Conservation (phyloP, 192 early-diverging fungal species). For the Helicostylum pulchrum region DNA sequence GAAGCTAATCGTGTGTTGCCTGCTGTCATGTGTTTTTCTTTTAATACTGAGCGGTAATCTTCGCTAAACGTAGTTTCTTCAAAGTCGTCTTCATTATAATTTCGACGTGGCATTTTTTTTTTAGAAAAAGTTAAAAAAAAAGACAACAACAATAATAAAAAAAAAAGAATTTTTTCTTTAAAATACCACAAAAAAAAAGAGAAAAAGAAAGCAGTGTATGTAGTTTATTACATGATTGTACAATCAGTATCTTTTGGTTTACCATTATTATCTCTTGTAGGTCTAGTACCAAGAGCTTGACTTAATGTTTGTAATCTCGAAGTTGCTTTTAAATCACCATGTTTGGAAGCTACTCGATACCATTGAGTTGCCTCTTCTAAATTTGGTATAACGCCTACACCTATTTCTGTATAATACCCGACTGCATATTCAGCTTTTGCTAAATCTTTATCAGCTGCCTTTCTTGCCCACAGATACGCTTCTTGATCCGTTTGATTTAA, state of each 20-base stretch:
- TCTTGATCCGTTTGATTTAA: slow-evolving; percentile 89
- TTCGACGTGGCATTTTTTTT: slow-evolving; percentile 20
- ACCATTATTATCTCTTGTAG: slow-evolving; percentile 27
- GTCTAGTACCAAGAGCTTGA: slow-evolving; percentile 10
- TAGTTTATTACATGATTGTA: slow-evolving; percentile 27
- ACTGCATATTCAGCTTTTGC: slow-evolving; percentile 96
- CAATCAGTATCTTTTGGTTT: slow-evolving; percentile 34
- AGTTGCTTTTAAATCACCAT: slow-evolving; percentile 82
- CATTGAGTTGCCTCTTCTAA: slow-evolving; percentile 82
- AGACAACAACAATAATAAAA: background rate
- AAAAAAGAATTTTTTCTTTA: slow-evolving; percentile 4
- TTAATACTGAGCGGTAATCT: slow-evolving; percentile 20
- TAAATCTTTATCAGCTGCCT: slow-evolving; percentile 90
- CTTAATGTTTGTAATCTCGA: slow-evolving; percentile 60
- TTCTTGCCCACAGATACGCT: slow-evolving; percentile 94
- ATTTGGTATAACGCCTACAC: slow-evolving; percentile 73
- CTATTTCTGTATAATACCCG: slow-evolving; percentile 90
- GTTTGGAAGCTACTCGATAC: slow-evolving; percentile 79
- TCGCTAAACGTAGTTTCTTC: slow-evolving; percentile 27
- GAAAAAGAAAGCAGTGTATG: background rate
- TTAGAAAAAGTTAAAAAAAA: background rate
- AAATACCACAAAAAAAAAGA: background rate
- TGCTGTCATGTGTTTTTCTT: slow-evolving; percentile 23
- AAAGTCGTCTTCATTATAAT: slow-evolving; percentile 25
- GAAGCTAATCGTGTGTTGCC: slow-evolving; percentile 27